Evolutionary conservation across 805 yeast species (phyloP).

Genomic region (Metschnikowia lachancei): DNA sequence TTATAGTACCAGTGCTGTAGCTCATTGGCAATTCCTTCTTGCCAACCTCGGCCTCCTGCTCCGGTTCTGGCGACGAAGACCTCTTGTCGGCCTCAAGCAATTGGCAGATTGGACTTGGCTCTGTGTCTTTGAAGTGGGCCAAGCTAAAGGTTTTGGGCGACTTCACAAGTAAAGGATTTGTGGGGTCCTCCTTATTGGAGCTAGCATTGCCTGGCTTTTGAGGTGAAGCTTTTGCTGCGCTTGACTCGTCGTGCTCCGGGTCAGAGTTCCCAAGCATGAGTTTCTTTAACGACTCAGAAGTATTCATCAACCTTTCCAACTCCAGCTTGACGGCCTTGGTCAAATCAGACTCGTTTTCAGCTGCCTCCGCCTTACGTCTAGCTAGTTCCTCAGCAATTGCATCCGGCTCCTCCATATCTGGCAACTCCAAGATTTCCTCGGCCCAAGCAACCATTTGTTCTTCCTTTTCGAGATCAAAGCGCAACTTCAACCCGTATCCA

Average conservation of each 20-base stretch:
- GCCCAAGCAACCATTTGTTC: constrained; percentile 18
- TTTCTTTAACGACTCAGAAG: constrained; percentile 16
- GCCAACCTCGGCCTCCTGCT: background rate
- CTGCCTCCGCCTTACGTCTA: constrained; percentile 7
- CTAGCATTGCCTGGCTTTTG: background rate
- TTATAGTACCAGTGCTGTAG: constrained; percentile 37
- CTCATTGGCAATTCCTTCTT: constrained; percentile 27
- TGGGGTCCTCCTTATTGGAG: constrained; percentile 15
- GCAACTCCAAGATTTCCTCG: constrained; percentile 6
- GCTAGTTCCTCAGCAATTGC: constrained; percentile 11
- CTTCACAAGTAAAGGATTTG: constrained; percentile 26
- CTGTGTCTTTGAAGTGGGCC: constrained; percentile 34
- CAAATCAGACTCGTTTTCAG: constrained; percentile 29
- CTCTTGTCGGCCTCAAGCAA: constrained; percentile 24
- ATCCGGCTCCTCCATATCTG: constrained; percentile 9
- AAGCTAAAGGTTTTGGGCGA: constrained; percentile 43
- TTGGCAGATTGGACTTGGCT: constrained; percentile 35
- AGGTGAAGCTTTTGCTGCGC: background rate
- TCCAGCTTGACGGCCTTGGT: constrained; percentile 34
- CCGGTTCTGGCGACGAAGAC: background rate
- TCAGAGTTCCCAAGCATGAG: constrained; percentile 7
- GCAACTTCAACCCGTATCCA: constrained; percentile 47
- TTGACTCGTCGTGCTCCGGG: background rate
- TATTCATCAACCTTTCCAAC: constrained; percentile 24
- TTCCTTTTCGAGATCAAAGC: constrained; percentile 41